Base-by-base conservation (phyloP, 805 yeast species). In the Candida coleopterorum region DNA sequence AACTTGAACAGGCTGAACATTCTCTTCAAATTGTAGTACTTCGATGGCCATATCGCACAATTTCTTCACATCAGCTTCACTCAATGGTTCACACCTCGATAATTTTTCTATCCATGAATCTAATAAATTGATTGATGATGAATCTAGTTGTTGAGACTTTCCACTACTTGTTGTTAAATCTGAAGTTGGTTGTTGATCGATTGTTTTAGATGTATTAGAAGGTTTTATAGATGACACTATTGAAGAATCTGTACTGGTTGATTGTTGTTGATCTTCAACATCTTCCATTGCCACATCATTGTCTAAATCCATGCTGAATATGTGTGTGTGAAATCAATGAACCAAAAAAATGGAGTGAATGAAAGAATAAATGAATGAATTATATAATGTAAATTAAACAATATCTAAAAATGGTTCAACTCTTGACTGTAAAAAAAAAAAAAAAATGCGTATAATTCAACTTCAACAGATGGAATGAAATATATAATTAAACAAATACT, bases 1-100 rank as follows among this genome's bases (percentile, higher is more conserved):
- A 7, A 88, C 90, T 44, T 77, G 79, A 32, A 90, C 96, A 1
- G 96, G 96, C 64, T 90, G 96, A 34, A 90, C 96, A 56, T 93
- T 90, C 50, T 85, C 89, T 66, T 89, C 97, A 49, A 79, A 81
- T 58, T 86, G 94, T 51, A 89, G 67, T 23, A 88, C 93, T 48
- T 89, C 96, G 41, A 83, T 79, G 17, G 95, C 96, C 93, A 85
- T 84, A 45, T 79, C 83, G 55, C 97, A 88, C 45, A 88, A 66
- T 50, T 75, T 72, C 46, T 78, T 78, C 17, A 89, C 94, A 42
- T 85, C 88, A 24, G 75, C 78, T 62, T 88, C 96, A 25, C 78
- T 67, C 40, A 88, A 70, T 14, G 90, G 88, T 60, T 86, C 84
- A 60, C 97, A 88, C 46, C 78, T 73, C 40, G 79, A 64, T 45